Evolutionary conservation across 345 rosid genomes (phyloP).

Genomic region (Linum tenue): DNA sequence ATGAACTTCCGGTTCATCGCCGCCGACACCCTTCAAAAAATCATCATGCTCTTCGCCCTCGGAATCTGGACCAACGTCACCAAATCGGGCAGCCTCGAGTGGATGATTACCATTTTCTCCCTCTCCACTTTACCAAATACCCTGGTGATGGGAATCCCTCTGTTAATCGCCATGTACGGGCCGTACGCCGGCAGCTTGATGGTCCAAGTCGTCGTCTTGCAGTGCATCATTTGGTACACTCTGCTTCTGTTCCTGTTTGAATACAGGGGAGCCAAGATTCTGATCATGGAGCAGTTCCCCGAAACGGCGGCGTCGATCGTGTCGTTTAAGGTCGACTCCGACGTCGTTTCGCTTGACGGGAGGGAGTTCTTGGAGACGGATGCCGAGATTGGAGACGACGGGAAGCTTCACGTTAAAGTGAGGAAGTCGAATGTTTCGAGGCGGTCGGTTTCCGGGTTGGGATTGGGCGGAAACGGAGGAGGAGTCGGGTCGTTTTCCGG

Average conservation of each 20-base stretch:
- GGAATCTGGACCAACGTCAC: neutral
- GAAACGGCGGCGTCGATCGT: conserved; percentile 41
- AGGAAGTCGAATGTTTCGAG: conserved; percentile 37
- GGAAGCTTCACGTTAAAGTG: conserved; percentile 35
- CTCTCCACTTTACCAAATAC: conserved; percentile 7
- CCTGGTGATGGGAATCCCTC: conserved; percentile 7
- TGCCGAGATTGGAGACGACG: conserved; percentile 34
- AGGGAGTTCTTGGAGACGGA: conserved; percentile 34
- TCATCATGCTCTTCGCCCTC: conserved; percentile 10
- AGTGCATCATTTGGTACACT: conserved; percentile 32
- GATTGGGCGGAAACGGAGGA: neutral
- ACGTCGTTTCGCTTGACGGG: conserved; percentile 34
- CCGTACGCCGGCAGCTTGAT: conserved; percentile 12
- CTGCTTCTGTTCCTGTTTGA: conserved; percentile 37
- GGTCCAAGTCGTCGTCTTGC: conserved; percentile 29
- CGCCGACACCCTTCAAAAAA: conserved; percentile 10
- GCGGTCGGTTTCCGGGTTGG: conserved; percentile 10
- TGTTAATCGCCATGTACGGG: conserved; percentile 1
- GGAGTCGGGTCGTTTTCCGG: conserved; percentile 29
- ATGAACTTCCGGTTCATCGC: conserved; percentile 11
- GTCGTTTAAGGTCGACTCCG: conserved; percentile 39
- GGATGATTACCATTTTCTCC: conserved; percentile 8
- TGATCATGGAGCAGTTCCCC: conserved; percentile 36
- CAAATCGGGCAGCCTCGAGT: conserved; percentile 3
- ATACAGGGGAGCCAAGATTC: conserved; percentile 34